Evolutionary conservation across 768 basidiomycete species (phyloP).

Genomic region (Leccinum longicurvipes): DNA sequence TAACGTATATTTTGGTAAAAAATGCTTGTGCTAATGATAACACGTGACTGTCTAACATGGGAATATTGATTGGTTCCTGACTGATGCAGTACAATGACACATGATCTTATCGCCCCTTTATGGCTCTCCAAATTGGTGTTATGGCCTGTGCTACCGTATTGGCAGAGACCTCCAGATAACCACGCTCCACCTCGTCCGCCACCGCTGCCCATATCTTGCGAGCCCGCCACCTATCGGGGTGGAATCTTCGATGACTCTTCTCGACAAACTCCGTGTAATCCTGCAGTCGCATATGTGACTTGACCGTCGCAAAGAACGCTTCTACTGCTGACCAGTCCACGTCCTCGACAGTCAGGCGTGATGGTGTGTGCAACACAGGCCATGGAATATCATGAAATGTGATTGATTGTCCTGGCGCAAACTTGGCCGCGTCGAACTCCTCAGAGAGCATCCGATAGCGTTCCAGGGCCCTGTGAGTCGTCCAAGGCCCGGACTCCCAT

Average conservation of each 20-base stretch:
- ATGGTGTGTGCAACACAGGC: conserved; percentile 63
- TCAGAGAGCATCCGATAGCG: conserved; percentile 59
- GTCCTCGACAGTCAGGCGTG: conserved; percentile 54
- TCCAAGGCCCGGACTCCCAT: conserved; percentile 65
- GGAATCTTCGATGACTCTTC: conserved; percentile 71
- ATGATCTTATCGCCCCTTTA: conserved; percentile 28
- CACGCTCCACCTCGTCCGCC: conserved; percentile 53
- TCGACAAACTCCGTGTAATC: conserved; percentile 67
- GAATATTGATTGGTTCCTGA: background rate
- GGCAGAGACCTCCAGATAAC: conserved; percentile 64
- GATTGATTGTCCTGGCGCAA: conserved; percentile 50
- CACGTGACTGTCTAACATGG: background rate
- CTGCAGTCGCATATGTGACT: conserved; percentile 49
- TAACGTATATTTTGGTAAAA: background rate
- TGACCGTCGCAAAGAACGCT: conserved; percentile 59
- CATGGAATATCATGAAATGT: conserved; percentile 66
- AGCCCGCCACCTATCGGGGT: conserved; percentile 77
- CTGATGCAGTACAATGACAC: background rate
- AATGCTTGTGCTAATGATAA: background rate
- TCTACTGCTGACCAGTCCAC: conserved; percentile 72
- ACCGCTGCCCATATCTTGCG: conserved; percentile 59
- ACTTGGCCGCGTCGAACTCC: conserved; percentile 61
- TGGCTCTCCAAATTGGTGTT: conserved; percentile 62
- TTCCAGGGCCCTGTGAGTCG: conserved; percentile 61
- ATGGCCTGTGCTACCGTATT: conserved; percentile 73